phyloP scores from a whole-genome alignment of 176 grass and related monocot species.

The Juncus inflexus region DNA sequence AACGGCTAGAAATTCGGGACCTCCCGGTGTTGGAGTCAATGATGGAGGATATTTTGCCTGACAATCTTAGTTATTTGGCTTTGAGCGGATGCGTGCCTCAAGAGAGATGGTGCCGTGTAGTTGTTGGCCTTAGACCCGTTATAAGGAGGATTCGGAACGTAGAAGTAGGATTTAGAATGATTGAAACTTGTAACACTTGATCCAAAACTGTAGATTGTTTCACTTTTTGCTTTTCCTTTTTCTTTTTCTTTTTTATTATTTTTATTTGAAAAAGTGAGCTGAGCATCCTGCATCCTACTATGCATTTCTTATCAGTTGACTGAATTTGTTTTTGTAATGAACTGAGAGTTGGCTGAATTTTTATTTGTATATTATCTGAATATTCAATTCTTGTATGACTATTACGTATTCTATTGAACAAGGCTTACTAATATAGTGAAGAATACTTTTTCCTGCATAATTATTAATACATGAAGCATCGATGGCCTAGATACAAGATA shows the following conservation, averaged over 20 bases:
- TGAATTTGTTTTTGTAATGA: not conserved
- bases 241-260: too few species aligned
- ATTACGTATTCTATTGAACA: too few species aligned
- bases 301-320: not conserved
- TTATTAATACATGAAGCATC: too few species aligned
- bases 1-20: constrained; percentile 14
- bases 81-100: constrained; percentile 13
- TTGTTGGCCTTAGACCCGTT: not conserved
- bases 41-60: not conserved
- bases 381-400: too few species aligned
- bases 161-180: constrained; percentile 7
- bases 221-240: not conserved
- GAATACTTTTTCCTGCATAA: too few species aligned
- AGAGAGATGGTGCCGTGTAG: constrained; percentile 4
- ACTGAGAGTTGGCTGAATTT: not conserved
- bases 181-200: not conserved
- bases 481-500: too few species aligned
- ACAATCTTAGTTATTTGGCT: constrained; percentile 7
- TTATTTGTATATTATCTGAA: too few species aligned
- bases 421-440: too few species aligned
- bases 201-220: not conserved
- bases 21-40: not conserved
- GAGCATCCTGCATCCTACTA: too few species aligned
- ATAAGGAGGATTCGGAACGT: constrained; percentile 9
- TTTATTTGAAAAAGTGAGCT: too few species aligned